Evolutionary conservation across 441 rosid genomes (phyloP), one percentile per base, ranked within the genome.

Genomic region (Biscutella laevigata): DNA sequence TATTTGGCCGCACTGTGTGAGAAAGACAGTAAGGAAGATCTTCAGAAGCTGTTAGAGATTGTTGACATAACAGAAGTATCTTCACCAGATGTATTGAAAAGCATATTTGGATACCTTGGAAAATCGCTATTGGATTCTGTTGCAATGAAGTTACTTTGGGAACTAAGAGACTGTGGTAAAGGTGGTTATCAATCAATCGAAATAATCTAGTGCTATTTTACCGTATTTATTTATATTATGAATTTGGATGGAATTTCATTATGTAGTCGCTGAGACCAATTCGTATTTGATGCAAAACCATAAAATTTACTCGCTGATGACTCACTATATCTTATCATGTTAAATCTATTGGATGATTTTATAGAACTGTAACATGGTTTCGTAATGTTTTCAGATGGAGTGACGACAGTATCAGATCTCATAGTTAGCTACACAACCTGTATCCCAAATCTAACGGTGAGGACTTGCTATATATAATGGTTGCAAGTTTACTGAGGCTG

Each of bases 401-500:
- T 30, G 48, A 71, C 70, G 69, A 44, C 69, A 62, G 70, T 80
- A 37, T 76, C 98, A 22, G 52, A 61, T 58, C 75, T 83, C 67
- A 77, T 87, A 53, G 76, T 66, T 57, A 57, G 61, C 69, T 91
- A 78, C 70, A 78, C 71, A 57, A 57, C 73, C 53, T 57, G 74
- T 67, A 66, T 77, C 68, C 82, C 86, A 64, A 68, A 84, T 70
- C 67, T 76, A 72, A 52, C 46, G 96, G 98, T 91, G 86, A 90
- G 76, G 73, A 77, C 71, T 72, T 77, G 71, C 62, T 71, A 70
- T 71, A 71, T 65, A 59, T 66, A 55, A 28, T 75, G 42, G 72
- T 71, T 77, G 64, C 13, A 57, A 24, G 68, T 20, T 24, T 7
- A 37, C 28, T 4, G n/a, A 14, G 12, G 56, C 40, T 15, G 39